Evolutionary conservation across 768 basidiomycete species (phyloP).

Genomic region (Leccinum aurantiacum): DNA sequence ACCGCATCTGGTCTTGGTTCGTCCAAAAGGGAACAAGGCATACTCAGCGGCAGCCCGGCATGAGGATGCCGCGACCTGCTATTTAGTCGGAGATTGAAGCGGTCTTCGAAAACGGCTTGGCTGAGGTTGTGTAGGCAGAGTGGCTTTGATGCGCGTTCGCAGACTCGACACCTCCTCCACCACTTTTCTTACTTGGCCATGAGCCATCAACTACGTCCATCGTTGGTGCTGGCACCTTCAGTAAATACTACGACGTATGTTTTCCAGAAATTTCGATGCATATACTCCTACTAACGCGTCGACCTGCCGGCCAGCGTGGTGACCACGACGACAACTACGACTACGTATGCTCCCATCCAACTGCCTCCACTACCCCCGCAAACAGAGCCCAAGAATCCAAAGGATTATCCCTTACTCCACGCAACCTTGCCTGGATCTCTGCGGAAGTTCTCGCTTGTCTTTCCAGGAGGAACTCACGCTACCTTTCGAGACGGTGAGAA

Average conservation of each 20-base stretch:
- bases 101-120: conserved; percentile 25
- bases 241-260: conserved; percentile 83
- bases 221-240: conserved; percentile 73
- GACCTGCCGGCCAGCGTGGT: conserved; percentile 57
- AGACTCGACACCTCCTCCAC: conserved; percentile 25
- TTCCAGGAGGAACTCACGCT: conserved; percentile 78
- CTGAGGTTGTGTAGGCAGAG: conserved; percentile 33
- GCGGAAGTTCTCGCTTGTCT: conserved; percentile 72
- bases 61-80: conserved; percentile 15
- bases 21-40: conserved; percentile 11
- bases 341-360: conserved; percentile 85
- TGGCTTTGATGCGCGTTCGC: conserved; percentile 36
- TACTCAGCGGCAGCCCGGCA: conserved; percentile 27
- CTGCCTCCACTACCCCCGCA: conserved; percentile 74
- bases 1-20: background rate
- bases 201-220: conserved; percentile 64
- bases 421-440: conserved; percentile 72
- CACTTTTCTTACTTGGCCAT: conserved; percentile 42
- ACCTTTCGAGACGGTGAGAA: conserved; percentile 73
- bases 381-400: conserved; percentile 70
- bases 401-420: conserved; percentile 75
- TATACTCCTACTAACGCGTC: conserved; percentile 23
- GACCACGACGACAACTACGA: conserved; percentile 90
- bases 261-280: conserved; percentile 1
- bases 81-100: conserved; percentile 23